Evolutionary conservation across 345 rosid genomes (phyloP).

Genomic region (Eucalyptus lansdowneana): DNA sequence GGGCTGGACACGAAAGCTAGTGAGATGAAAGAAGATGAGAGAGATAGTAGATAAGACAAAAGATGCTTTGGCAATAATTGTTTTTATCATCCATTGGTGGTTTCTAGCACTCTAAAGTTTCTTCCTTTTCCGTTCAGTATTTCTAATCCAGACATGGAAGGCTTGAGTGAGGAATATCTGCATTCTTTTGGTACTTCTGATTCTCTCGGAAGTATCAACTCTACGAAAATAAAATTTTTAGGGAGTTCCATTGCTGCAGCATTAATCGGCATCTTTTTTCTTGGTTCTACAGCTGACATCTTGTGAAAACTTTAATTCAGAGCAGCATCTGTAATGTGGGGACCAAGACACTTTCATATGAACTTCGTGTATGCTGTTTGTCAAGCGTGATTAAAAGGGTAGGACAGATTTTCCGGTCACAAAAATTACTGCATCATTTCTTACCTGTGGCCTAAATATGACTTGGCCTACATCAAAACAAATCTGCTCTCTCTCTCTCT

Average conservation of each 20-base stretch:
- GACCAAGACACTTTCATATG: not conserved
- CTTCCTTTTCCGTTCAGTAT: not conserved
- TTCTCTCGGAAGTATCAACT: not conserved
- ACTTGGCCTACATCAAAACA: not conserved
- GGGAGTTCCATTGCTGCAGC: not conserved
- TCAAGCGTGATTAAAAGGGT: not conserved
- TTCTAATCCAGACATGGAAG: not conserved
- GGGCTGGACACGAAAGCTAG: not conserved
- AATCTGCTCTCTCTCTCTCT: not conserved
- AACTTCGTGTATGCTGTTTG: not conserved
- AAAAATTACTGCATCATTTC: not conserved
- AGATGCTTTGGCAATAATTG: not conserved
- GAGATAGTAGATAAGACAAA: not conserved
- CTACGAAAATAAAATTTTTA: not conserved
- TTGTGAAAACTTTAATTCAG: not conserved
- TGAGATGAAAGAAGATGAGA: not conserved
- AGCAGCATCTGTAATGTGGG: not conserved
- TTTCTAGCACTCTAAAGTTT: not conserved
- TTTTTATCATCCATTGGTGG: not conserved
- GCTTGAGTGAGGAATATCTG: not conserved
- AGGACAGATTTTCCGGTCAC: not conserved
- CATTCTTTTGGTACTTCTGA: not conserved
- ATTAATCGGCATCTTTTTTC: not conserved
- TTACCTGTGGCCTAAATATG: not conserved
- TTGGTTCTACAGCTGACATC: not conserved